Evolutionary conservation across 176 grass and related monocot species (phyloP), one percentile per base, ranked within the genome.

Genomic region (Raddia distichophylla): DNA sequence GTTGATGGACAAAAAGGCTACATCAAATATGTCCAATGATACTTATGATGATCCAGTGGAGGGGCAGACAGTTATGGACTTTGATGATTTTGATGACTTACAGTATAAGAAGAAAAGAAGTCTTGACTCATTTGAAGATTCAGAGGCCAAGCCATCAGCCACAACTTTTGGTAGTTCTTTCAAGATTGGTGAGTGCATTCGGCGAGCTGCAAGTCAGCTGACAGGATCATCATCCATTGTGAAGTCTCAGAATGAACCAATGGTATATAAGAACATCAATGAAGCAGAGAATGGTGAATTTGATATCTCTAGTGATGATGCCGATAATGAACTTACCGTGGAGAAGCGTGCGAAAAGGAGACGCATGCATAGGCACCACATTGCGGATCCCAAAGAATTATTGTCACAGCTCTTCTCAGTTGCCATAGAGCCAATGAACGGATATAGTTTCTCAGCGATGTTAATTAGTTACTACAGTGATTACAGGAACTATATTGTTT

Each of bases 181-280:
- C 86, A 99, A 99, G 82, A 88, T 99, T 65, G 96, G 96, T 63
- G 96, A 91, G 64, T 99, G 89, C 77, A 99, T 99, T 81, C 89
- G 93, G 62, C 89, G 96, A 75, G 96, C 90, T 52, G 96, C 96
- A 82, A 95, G 77, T 82, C 92, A 93, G 82, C 89, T 99, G 69
- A 95, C 96, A 73, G 95, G 88, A 66, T 81, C 89, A 19, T 85
- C 91, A 43, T 83, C 93, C 17, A 85, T 73, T 81, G 82, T 73
- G 33, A 94, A 85, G 74, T 57, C 18, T 60, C 87, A 89, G 56
- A 84, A 73, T 80, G 90, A 91, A 79, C 54, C 79, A 34, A 59
- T 74, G 75, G 75, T 57, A 76, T 69, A 87, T 35, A 93, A 91
- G 40, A 91, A 83, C 50, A 59, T 61, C n/a, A 71, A 80, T 52